Base-by-base conservation (phyloP, 331 rosid genomes). In the Cydonia oblonga region DNA sequence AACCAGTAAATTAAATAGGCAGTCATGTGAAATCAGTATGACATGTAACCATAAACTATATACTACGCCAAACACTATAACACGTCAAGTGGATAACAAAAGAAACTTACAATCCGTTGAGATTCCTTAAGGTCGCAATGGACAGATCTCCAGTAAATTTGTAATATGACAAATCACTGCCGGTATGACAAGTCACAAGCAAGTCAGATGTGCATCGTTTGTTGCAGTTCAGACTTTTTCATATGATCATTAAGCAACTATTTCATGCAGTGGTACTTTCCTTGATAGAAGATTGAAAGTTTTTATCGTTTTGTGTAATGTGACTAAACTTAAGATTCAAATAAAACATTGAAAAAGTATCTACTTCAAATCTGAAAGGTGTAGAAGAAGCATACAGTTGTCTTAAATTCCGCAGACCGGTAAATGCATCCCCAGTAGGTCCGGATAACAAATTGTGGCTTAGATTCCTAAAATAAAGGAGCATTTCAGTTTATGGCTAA, bases 121-220 rank as follows among this genome's bases (percentile, higher is more conserved):
- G 80, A 74, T 78, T 85, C 64, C 75, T 79, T 82, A 87, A 66
- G 78, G 93, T 83, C 44, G 83, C 93, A 78, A 92, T 86, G 69
- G 97, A 92, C 67, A 92, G 82, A 85, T 92, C 97, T 70, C 97
- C 97, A 2, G 87, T 79, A 51, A 92, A 82, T 76, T 86, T 87
- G 62, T 92, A 89, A 68, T 76, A 79, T n/a, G 97, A 87, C 69
- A 9, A 20, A 8, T 66, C 15, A 63, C 32, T 92, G 86, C 30
- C 32, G 32, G 32, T 76, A 79, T n/a, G 97, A 92, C 69, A 9
- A 22, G 3, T 66, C 16, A 64, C 20, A 23, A 66, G 38, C 38
- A 8, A 33, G 38, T 33, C 38, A 7, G 38, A 33, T 33, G 11
- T 0, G 38, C 38, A 8, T 33, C 1, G 38, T 33, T 33, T 33